Conservation (phyloP, 2,329 filamentous ascomycete species). For the Aaosphaeria arxii region DNA sequence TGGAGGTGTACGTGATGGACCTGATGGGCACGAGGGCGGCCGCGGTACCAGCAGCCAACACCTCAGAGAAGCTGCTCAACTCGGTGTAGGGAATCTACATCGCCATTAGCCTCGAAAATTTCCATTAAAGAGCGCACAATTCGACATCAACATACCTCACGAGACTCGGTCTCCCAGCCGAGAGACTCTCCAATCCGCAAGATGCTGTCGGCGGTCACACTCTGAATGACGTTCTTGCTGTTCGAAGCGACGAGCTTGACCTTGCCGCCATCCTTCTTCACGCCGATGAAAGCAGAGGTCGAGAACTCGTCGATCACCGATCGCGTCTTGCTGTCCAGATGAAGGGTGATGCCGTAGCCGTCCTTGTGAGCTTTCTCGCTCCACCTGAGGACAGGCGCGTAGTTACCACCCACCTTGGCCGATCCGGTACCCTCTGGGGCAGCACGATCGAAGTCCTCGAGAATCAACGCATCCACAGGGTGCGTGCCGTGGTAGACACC, state of each 20-base stretch:
- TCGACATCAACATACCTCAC: constrained; percentile 52
- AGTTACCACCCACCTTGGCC: constrained; percentile 96
- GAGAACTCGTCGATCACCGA: constrained; percentile 94
- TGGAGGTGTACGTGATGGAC: constrained; percentile 73
- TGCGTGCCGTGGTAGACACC: constrained; percentile 91
- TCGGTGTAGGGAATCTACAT: constrained; percentile 64
- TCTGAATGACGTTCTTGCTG: constrained; percentile 83
- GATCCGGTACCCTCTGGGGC: constrained; percentile 88
- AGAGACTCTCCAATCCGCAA: constrained; percentile 72
- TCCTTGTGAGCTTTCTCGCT: constrained; percentile 75
- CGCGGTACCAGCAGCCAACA: constrained; percentile 89
- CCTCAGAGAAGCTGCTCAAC: constrained; percentile 65
- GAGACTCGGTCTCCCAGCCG: constrained; percentile 80
- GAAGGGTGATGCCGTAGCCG: constrained; percentile 91
- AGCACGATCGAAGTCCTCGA: constrained; percentile 90
- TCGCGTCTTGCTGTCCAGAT: constrained; percentile 81
- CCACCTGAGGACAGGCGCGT: constrained; percentile 85
- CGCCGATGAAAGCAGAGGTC: constrained; percentile 89
- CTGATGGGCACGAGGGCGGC: constrained; percentile 88
- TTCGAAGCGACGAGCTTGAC: constrained; percentile 82
- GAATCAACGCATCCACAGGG: constrained; percentile 80
- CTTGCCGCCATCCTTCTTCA: constrained; percentile 57
- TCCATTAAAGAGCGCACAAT: background rate
- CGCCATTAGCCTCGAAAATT: background rate
- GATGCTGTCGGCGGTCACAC: constrained; percentile 77